phyloP scores from a whole-genome alignment of 306 rosid genomes.

The Cicer bijugum region DNA sequence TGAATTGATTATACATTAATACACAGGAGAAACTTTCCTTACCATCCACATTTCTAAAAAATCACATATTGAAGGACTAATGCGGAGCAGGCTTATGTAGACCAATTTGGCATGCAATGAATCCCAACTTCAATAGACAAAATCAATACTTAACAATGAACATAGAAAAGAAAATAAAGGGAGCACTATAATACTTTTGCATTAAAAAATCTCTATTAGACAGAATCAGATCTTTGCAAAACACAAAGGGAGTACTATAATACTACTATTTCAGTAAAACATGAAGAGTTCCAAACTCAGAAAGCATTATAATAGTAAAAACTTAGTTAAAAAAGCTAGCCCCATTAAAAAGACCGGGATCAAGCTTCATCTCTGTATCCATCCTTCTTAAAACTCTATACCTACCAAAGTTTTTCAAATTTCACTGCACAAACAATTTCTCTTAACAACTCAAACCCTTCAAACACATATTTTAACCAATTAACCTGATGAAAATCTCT shows the following conservation, averaged over 20 bases:
- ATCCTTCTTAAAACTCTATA: conserved; percentile 52
- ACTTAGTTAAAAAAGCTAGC: conserved; percentile 45
- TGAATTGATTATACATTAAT: background rate
- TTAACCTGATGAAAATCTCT: conserved; percentile 7
- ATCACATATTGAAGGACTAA: no score
- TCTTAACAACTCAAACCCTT: conserved; percentile 42
- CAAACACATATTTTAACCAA: conserved; percentile 24
- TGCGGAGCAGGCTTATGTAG: background rate
- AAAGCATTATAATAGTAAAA: conserved; percentile 12
- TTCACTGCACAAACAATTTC: conserved; percentile 60
- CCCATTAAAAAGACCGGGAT: conserved; percentile 65
- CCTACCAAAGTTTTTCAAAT: conserved; percentile 51
- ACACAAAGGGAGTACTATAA: conserved; percentile 18
- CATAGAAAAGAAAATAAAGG: background rate
- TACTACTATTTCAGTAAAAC: conserved; percentile 33
- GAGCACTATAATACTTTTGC: background rate
- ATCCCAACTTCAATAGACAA: background rate
- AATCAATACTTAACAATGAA: background rate
- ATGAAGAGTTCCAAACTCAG: conserved; percentile 24
- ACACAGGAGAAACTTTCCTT: no score
- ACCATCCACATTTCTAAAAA: no score
- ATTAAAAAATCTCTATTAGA: background rate
- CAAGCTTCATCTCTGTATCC: conserved; percentile 52
- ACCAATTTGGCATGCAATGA: background rate
- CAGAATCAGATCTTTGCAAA: conserved; percentile 12